Evolutionary conservation across 2,329 filamentous ascomycete genomes (phyloP).

Genomic region (Neobulgaria alba): DNA sequence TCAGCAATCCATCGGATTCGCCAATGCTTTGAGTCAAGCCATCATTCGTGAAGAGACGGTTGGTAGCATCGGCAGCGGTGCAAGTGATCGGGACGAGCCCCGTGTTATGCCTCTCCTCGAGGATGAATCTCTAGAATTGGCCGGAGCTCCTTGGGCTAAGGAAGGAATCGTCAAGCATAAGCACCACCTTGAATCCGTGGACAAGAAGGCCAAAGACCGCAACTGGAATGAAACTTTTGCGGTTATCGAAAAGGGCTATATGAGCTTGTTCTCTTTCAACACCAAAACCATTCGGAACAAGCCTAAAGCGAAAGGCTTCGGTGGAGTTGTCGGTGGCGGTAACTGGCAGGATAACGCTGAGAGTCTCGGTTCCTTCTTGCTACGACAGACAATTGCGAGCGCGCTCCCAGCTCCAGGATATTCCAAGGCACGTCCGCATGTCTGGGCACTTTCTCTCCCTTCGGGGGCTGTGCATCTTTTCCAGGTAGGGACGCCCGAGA

Average conservation of each 20-base stretch:
- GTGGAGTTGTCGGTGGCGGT: conserved; percentile 76
- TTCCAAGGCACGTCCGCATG: conserved; percentile 79
- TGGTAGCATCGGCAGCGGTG: conserved; percentile 34
- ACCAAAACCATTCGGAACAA: conserved; percentile 68
- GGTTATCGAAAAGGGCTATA: conserved; percentile 87
- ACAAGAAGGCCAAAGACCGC: conserved; percentile 87
- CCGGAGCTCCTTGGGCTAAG: conserved; percentile 96
- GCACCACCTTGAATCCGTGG: conserved; percentile 83
- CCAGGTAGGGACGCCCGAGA: conserved; percentile 91
- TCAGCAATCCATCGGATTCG: conserved; percentile 94
- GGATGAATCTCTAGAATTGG: conserved; percentile 84
- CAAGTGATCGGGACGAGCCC: conserved; percentile 32
- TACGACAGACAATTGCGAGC: conserved; percentile 87
- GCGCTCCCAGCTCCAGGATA: conserved; percentile 86
- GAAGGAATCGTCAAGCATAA: conserved; percentile 95
- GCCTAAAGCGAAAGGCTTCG: conserved; percentile 43
- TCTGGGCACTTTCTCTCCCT: conserved; percentile 88
- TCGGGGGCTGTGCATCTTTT: conserved; percentile 96
- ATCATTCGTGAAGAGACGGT: conserved; percentile 84
- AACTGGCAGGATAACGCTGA: conserved; percentile 99
- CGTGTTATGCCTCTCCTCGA: conserved; percentile 62
- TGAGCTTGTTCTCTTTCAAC: conserved; percentile 90
- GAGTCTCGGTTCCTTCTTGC: conserved; percentile 74
- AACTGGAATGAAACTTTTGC: conserved; percentile 95
- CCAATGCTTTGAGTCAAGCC: conserved; percentile 90